phyloP scores from a whole-genome alignment of 1,284 basidiomycete species.

The Irpex rosettiformis region DNA sequence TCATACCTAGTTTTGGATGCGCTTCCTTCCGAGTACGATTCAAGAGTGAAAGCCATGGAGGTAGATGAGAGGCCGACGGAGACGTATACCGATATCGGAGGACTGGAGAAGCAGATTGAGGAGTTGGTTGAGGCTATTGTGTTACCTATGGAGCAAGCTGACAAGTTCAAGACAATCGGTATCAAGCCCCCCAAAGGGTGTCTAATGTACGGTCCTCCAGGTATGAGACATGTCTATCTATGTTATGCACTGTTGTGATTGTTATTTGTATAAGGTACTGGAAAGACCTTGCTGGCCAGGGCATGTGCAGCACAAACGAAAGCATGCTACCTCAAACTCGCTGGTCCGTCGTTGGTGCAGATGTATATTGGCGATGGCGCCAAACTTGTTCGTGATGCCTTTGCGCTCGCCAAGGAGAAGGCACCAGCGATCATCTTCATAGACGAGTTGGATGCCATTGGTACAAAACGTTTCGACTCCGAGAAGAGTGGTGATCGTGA shows the following conservation, averaged over 20 bases:
- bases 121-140: constrained; percentile 81
- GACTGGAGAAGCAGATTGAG: constrained; percentile 81
- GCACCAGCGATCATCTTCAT: constrained; percentile 81
- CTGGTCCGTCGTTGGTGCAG: constrained; percentile 75
- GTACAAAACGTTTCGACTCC: constrained; percentile 79
- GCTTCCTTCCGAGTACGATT: constrained; percentile 75
- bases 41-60: constrained; percentile 89
- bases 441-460: constrained; percentile 79
- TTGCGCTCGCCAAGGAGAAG: constrained; percentile 77
- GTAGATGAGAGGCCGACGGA: constrained; percentile 82
- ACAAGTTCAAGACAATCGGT: constrained; percentile 80
- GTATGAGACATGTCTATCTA: constrained; percentile 30
- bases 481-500: constrained; percentile 79
- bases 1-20: constrained; percentile 97
- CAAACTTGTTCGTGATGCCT: constrained; percentile 76
- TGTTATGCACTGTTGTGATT: neutral
- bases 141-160: constrained; percentile 77
- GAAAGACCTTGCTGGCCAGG: constrained; percentile 75
- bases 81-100: constrained; percentile 78
- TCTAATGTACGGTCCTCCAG: constrained; percentile 79
- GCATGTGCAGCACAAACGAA: constrained; percentile 83
- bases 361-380: constrained; percentile 87
- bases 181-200: constrained; percentile 79
- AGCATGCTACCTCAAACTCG: constrained; percentile 78
- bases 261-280: constrained; percentile 49